Evolutionary conservation across 2,329 filamentous ascomycete species (phyloP).

Genomic region (Neopestalotiopsis sp.): DNA sequence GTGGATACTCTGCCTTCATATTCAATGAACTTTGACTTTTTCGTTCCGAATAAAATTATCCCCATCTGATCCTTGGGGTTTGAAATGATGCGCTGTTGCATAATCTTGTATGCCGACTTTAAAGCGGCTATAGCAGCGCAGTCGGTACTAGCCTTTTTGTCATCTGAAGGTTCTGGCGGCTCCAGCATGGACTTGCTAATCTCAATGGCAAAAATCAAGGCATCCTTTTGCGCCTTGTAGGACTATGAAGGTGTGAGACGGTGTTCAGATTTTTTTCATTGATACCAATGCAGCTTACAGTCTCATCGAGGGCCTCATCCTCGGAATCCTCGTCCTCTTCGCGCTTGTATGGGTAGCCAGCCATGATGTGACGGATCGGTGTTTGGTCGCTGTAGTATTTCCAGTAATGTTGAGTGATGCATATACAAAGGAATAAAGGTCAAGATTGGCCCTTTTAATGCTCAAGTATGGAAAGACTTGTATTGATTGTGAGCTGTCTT

Average conservation of each 20-base stretch:
- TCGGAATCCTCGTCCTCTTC: slow-evolving; percentile 67
- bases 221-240: slow-evolving; percentile 94
- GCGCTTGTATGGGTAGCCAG: slow-evolving; percentile 50
- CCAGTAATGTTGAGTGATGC: neutral
- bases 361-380: slow-evolving; percentile 7
- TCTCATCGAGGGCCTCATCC: slow-evolving; percentile 71
- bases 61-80: slow-evolving; percentile 98
- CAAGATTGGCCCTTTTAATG: neutral
- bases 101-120: slow-evolving; percentile 92
- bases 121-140: slow-evolving; percentile 83
- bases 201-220: slow-evolving; percentile 96
- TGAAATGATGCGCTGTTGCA: slow-evolving; percentile 98
- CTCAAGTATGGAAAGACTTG: neutral
- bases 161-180: slow-evolving; percentile 64
- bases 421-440: neutral
- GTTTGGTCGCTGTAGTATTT: neutral
- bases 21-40: slow-evolving; percentile 79
- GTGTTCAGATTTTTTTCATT: neutral
- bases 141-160: slow-evolving; percentile 79
- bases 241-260: slow-evolving; percentile 54
- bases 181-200: slow-evolving; percentile 87
- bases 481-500: no score
- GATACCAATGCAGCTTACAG: slow-evolving; percentile 45
- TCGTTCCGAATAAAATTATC: slow-evolving; percentile 87
- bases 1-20: slow-evolving; percentile 63